These are phyloP conservation scores for Microcyclospora tardicrescens DNA, from an alignment of 2,329 filamentous ascomycete genomes.

Conservation along the genomic window DNA sequence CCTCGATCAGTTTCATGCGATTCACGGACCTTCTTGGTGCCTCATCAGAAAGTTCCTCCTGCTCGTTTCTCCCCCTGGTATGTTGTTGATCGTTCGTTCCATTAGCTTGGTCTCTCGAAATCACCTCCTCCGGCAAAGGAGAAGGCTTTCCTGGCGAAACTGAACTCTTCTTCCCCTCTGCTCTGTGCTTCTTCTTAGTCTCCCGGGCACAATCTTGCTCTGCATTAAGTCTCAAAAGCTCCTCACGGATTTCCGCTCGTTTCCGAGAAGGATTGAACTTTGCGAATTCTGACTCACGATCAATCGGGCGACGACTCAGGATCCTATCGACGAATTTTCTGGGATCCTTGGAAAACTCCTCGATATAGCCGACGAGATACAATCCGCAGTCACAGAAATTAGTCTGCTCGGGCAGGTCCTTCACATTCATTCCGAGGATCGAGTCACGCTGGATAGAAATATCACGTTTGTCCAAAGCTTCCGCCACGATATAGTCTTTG, in stretches of 20 bases:
- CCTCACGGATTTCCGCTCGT: constrained; percentile 51
- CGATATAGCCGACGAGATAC: constrained; percentile 71
- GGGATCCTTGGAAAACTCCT: constrained; percentile 66
- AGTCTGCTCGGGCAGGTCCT: constrained; percentile 61
- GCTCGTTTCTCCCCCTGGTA: too few species aligned
- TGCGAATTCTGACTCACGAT: constrained; percentile 42
- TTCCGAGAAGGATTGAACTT: constrained; percentile 43
- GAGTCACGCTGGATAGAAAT: constrained; percentile 33
- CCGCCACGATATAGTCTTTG: constrained; percentile 63
- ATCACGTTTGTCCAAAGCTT: constrained; percentile 52
- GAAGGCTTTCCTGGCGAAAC: neutral
- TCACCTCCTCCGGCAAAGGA: neutral
- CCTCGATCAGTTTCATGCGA: too few species aligned
- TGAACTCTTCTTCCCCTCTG: neutral
- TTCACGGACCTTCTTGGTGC: too few species aligned
- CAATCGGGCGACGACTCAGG: constrained; percentile 49
- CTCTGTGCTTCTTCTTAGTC: constrained; percentile 24
- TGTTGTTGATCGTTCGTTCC: neutral
- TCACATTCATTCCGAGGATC: constrained; percentile 54
- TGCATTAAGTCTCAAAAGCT: constrained; percentile 50
- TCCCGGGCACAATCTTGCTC: constrained; percentile 38
- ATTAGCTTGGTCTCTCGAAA: neutral
- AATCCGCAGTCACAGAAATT: constrained; percentile 87
- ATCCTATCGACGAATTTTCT: constrained; percentile 55
- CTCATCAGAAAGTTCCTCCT: too few species aligned